Percentiles rank a stretch among this genome's conserved stretches.
Evolutionary conservation across 495 filamentous ascomycete species (phyloP).

Genomic region (Neurospora sp.): DNA sequence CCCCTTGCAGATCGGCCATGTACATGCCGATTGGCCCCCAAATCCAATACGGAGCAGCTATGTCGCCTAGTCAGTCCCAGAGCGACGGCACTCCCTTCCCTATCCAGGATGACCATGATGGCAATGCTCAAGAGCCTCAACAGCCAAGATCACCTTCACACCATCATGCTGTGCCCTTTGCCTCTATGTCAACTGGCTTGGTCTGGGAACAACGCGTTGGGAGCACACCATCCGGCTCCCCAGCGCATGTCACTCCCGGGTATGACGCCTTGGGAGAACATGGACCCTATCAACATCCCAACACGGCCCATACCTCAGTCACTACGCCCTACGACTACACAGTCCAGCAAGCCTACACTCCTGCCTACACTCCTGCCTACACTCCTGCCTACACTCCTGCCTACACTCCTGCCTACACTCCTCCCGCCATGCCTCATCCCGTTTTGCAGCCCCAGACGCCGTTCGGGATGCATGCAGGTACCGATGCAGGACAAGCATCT

Average conservation of each 20-base stretch:
- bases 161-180: neutral
- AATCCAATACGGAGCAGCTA: neutral
- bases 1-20: no score
- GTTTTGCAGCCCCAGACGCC: neutral
- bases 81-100: neutral
- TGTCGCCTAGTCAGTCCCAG: neutral
- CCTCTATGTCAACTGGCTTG: neutral
- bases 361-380: neutral
- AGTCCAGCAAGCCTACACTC: neutral
- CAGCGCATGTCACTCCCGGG: neutral
- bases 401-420: neutral
- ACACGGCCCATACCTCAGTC: neutral
- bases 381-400: neutral
- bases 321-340: neutral
- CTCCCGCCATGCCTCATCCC: neutral
- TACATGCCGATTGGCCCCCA: no score
- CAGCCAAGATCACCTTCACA: neutral
- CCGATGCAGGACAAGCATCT: neutral
- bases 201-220: neutral
- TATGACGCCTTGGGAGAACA: neutral
- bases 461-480: neutral
- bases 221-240: neutral
- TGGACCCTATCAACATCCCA: neutral
- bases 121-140: neutral
- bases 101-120: neutral